Percentiles rank a stretch among this genome's conserved stretches.
Evolutionary conservation across 192 early-diverging fungal genomes (phyloP).

Genomic region (Coemansia sp.): DNA sequence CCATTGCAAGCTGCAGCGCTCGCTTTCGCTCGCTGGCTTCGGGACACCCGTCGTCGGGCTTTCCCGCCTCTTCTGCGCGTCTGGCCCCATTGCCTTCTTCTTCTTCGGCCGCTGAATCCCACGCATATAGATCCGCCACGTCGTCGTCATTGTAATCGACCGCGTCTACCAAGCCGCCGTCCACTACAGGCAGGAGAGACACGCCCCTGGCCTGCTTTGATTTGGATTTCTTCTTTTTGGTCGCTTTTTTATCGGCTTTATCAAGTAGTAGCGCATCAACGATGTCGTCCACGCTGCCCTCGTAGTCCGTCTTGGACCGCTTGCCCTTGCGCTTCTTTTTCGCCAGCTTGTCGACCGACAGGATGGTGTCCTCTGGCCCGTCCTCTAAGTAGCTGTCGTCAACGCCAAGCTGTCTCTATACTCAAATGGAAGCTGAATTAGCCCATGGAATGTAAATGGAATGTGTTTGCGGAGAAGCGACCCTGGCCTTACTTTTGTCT

Average conservation of each 20-base stretch:
- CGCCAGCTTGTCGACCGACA: constrained; percentile 12
- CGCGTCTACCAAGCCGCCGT: not conserved
- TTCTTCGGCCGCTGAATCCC: constrained; percentile 13
- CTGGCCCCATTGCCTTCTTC: not conserved
- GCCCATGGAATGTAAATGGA: no score
- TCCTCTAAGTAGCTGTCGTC: constrained; percentile 4
- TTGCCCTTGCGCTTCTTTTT: constrained; percentile 1
- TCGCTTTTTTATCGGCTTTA: not conserved
- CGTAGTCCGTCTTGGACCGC: not conserved
- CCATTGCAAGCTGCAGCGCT: constrained; percentile 24
- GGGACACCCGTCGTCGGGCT: not conserved
- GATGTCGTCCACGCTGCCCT: constrained; percentile 24
- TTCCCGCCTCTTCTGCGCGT: not conserved
- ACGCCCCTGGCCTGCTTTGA: not conserved
- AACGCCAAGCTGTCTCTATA: not conserved
- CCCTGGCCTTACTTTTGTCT: no score
- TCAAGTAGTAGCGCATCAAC: constrained; percentile 35
- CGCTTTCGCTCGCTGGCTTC: constrained; percentile 21
- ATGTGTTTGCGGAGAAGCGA: no score
- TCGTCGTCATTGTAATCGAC: constrained; percentile 16
- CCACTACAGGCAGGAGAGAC: not conserved
- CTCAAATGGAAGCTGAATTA: no score
- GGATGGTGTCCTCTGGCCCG: constrained; percentile 9
- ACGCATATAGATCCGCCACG: constrained; percentile 38
- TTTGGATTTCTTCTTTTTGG: constrained; percentile 3